phyloP scores from a whole-genome alignment of 129 eudicot genomes.

The Chrysanthemum seticuspe region DNA sequence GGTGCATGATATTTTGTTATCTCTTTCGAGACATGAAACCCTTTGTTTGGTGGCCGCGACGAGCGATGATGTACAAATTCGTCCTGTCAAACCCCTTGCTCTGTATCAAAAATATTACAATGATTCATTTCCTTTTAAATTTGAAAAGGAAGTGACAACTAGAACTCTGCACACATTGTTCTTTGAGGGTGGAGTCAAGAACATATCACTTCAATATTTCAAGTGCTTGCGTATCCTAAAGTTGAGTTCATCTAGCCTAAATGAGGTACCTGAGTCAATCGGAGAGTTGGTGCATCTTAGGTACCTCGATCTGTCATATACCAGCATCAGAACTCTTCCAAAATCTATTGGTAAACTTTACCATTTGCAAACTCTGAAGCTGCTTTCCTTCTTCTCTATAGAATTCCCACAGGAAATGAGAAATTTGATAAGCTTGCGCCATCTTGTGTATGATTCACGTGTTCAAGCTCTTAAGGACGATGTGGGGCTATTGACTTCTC shows the following conservation, averaged over 20 bases:
- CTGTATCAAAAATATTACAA: background rate
- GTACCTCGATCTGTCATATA: background rate
- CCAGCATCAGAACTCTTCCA: background rate
- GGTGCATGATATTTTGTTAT: background rate
- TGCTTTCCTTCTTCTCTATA: background rate
- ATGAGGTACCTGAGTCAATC: background rate
- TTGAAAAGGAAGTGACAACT: background rate
- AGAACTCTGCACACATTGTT: background rate
- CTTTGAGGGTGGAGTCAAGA: background rate
- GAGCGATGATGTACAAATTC: background rate
- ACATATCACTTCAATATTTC: background rate
- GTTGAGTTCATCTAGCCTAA: background rate
- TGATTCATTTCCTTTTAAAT: no score
- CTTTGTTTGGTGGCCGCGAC: background rate
- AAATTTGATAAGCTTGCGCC: background rate
- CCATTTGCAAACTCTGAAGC: background rate
- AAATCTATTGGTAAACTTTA: constrained; percentile 2
- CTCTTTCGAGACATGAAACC: background rate
- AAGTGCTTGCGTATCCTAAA: background rate
- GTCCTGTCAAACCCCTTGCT: background rate
- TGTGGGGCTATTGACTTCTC: background rate
- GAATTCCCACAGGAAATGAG: background rate
- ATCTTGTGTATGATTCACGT: background rate
- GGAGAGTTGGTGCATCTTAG: constrained; percentile 4
- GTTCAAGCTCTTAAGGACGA: background rate